Evolutionary conservation across 179 eudicot species (phyloP).

Genomic region (Beta lomatogona): DNA sequence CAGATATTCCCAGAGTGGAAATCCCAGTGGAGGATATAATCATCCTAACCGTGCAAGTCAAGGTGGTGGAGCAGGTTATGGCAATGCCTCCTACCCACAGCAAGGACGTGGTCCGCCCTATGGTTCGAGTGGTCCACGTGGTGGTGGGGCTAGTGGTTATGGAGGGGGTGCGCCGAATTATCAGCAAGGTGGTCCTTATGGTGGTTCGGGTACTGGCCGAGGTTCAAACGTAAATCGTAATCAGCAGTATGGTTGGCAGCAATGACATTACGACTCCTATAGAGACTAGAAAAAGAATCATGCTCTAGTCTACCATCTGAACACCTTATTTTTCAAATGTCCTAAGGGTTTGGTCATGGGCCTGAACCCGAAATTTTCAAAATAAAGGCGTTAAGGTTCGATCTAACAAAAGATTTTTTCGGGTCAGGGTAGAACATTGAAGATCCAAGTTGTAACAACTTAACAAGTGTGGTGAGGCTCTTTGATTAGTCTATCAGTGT

Average conservation of each 20-base stretch:
- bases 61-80: constrained; percentile 51
- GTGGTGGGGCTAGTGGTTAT: constrained; percentile 60
- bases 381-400: not conserved
- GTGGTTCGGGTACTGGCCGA: constrained; percentile 64
- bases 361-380: not conserved
- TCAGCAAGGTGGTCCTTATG: constrained; percentile 60
- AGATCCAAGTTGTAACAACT: not conserved
- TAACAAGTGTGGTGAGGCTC: not conserved
- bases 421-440: not conserved
- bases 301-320: not conserved
- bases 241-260: constrained; percentile 85
- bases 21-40: constrained; percentile 58
- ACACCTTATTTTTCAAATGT: not conserved
- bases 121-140: constrained; percentile 59
- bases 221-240: constrained; percentile 64
- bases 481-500: not conserved
- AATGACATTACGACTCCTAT: constrained; percentile 9
- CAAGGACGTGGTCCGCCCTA: constrained; percentile 72
- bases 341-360: not conserved
- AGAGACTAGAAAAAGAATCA: not conserved
- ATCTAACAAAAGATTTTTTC: not conserved
- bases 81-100: constrained; percentile 62
- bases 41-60: constrained; percentile 57
- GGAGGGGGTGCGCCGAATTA: constrained; percentile 56
- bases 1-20: constrained; percentile 65